Percentiles rank a stretch among this genome's conserved stretches.
Conservation (phyloP, 805 yeast genomes). For the Alloascoidea africana region DNA sequence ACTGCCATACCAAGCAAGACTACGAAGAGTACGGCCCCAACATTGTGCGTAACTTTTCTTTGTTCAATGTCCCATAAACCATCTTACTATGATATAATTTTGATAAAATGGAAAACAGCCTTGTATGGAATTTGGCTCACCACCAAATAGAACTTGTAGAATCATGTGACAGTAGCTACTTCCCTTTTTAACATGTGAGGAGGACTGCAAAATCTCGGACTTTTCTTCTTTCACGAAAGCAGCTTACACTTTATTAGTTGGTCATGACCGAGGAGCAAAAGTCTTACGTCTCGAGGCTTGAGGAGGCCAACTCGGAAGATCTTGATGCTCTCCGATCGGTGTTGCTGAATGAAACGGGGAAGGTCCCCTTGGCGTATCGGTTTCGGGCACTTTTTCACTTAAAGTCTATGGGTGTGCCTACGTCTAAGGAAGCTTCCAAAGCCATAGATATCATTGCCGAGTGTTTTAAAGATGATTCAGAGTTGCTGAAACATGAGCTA, state of each 20-base stretch:
- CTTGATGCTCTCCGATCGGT: constrained; percentile 63
- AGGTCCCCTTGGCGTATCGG: constrained; percentile 65
- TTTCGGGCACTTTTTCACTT: constrained; percentile 90
- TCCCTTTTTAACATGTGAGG: no score
- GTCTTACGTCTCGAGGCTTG: neutral
- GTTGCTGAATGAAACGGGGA: constrained; percentile 48
- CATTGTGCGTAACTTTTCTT: constrained; percentile 91
- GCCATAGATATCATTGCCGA: constrained; percentile 79
- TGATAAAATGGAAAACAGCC: no score
- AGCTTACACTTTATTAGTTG: neutral
- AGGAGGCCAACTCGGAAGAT: constrained; percentile 1
- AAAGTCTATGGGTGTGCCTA: constrained; percentile 74
- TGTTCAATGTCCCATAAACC: constrained; percentile 78
- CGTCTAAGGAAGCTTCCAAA: constrained; percentile 28
- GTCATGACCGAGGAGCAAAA: neutral
- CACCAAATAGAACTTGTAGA: no score
- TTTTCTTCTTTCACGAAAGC: no score
- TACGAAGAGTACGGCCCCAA: constrained; percentile 97
- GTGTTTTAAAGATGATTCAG: constrained; percentile 70
- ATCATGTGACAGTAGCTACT: no score
- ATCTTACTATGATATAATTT: no score
- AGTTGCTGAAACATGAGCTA: constrained; percentile 90
- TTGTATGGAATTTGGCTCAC: no score
- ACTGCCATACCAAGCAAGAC: constrained; percentile 93
- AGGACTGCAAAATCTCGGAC: no score